Evolutionary conservation across 2,329 filamentous ascomycete species (phyloP).

Genomic region (Ceratocystis cubensis): DNA sequence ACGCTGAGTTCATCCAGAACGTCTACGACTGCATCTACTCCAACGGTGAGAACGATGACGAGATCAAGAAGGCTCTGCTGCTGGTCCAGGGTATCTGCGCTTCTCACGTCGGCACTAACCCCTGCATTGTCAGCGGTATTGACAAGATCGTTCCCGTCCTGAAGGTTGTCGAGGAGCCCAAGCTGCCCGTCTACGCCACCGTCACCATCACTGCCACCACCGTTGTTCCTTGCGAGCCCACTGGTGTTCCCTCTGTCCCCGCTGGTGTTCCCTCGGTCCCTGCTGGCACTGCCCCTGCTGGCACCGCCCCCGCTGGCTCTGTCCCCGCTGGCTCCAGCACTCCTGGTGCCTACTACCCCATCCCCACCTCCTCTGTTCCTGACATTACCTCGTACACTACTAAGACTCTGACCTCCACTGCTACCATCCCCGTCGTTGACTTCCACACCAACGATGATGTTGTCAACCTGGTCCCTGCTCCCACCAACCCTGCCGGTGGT

Average conservation of each 20-base stretch:
- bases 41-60: conserved; percentile 53
- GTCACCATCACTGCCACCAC: conserved; percentile 37
- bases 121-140: conserved; percentile 69
- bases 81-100: conserved; percentile 92
- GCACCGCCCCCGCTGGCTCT: conserved; percentile 30
- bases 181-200: conserved; percentile 26
- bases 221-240: conserved; percentile 12
- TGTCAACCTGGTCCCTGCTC: conserved; percentile 21
- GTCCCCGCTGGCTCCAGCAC: conserved; percentile 21
- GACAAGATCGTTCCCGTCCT: conserved; percentile 51
- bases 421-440: conserved; percentile 42
- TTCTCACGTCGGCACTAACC: conserved; percentile 59
- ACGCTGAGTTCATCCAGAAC: conserved; percentile 59
- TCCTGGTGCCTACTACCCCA: background rate
- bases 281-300: conserved; percentile 40
- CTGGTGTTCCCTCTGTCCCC: conserved; percentile 25
- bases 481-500: conserved; percentile 21
- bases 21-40: conserved; percentile 73
- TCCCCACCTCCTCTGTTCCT: conserved; percentile 32
- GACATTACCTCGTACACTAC: conserved; percentile 36
- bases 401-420: conserved; percentile 38
- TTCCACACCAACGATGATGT: conserved; percentile 30
- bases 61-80: conserved; percentile 57
- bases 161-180: conserved; percentile 32
- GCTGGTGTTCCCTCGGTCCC: conserved; percentile 31